Evolutionary conservation across 164 flowering plant species (phyloP).

Genomic region (Macadamia integrifolia): DNA sequence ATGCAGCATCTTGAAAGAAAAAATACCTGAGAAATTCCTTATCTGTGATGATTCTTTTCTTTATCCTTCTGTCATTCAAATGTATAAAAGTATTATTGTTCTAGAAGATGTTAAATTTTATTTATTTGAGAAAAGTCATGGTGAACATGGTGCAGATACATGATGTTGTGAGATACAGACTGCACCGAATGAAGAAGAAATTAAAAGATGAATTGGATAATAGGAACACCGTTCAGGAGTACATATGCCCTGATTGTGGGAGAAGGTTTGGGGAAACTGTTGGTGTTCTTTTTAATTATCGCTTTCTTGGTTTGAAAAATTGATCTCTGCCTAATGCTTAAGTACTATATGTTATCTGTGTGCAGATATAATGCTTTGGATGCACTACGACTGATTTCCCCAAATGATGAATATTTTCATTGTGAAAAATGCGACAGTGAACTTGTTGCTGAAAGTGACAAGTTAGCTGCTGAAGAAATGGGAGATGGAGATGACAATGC

Average conservation of each 20-base stretch:
- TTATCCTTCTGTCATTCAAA: no score
- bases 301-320: not conserved
- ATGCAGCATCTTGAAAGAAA: no score
- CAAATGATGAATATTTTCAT: conserved; percentile 68
- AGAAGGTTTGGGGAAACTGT: conserved; percentile 45
- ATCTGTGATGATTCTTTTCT: no score
- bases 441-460: conserved; percentile 90
- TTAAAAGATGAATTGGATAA: conserved; percentile 84
- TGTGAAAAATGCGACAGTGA: conserved; percentile 88
- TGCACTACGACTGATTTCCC: conserved; percentile 62
- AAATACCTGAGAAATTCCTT: no score
- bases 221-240: conserved; percentile 91
- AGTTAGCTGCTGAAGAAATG: conserved; percentile 73
- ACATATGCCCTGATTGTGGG: conserved; percentile 74
- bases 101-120: no score
- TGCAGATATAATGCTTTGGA: conserved; percentile 90
- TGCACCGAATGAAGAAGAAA: conserved; percentile 91
- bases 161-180: conserved; percentile 91
- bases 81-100: no score
- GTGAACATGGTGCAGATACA: conserved; percentile 53
- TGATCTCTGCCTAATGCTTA: not conserved
- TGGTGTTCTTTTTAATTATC: not conserved
- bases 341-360: conserved; percentile 6
- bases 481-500: conserved; percentile 97
- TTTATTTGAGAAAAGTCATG: not conserved